Conservation (phyloP, 805 yeast species). For the Barnettozyma sp. region DNA sequence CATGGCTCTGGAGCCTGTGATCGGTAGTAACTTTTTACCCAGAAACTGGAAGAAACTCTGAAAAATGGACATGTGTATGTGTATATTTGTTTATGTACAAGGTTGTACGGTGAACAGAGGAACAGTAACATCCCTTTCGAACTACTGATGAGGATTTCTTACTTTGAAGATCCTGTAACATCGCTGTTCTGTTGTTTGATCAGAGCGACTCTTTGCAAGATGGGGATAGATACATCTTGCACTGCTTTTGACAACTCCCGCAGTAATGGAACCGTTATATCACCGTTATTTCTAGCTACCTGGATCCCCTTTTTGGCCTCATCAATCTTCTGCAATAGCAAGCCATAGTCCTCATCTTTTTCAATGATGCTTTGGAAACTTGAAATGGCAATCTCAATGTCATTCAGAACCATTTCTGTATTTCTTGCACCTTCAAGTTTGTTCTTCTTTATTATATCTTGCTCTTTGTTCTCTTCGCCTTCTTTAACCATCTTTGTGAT, state of each 20-base stretch:
- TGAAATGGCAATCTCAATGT: constrained; percentile 77
- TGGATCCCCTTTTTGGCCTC: constrained; percentile 60
- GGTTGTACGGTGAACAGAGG: no score
- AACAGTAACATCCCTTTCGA: no score
- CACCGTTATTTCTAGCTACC: constrained; percentile 57
- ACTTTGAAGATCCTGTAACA: no score
- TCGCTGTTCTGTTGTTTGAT: constrained; percentile 4
- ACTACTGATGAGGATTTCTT: no score
- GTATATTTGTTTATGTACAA: not conserved
- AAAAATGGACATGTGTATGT: no score
- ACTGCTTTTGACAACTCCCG: constrained; percentile 70
- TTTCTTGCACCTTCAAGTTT: constrained; percentile 68
- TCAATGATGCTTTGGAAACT: constrained; percentile 50
- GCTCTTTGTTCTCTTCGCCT: constrained; percentile 54
- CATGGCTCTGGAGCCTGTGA: constrained; percentile 49
- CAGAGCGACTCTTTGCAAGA: constrained; percentile 44
- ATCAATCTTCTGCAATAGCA: constrained; percentile 38
- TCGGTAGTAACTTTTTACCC: constrained; percentile 28
- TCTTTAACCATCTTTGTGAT: constrained; percentile 56
- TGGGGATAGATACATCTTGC: constrained; percentile 67
- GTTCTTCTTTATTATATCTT: constrained; percentile 52
- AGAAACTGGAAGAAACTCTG: constrained; percentile 21
- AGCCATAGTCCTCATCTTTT: constrained; percentile 46
- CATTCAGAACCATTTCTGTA: constrained; percentile 74
- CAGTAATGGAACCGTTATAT: constrained; percentile 49